phyloP scores from a whole-genome alignment of 257 asterid genomes.

The Linaria vulgaris region DNA sequence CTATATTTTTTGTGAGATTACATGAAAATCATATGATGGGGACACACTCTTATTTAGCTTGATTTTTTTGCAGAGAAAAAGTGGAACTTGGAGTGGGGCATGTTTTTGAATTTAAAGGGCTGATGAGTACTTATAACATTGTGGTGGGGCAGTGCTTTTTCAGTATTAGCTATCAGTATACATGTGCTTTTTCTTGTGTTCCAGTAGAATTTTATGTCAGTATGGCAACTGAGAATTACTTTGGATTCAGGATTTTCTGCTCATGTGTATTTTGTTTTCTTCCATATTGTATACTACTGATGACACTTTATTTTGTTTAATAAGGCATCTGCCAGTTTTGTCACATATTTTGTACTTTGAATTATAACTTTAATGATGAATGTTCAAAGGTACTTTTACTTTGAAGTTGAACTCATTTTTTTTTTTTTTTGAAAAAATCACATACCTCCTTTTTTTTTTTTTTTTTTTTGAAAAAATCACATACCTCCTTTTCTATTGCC shows the following conservation, averaged over 20 bases:
- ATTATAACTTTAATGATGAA: too few relatives aligned
- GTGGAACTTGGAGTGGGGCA: slow-evolving; percentile 21
- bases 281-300: slow-evolving; percentile 18
- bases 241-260: slow-evolving; percentile 26
- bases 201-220: slow-evolving; percentile 15
- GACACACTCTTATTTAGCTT: too few relatives aligned
- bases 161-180: slow-evolving; percentile 17
- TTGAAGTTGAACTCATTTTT: too few relatives aligned
- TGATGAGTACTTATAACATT: slow-evolving; percentile 34
- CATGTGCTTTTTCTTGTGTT: slow-evolving; percentile 23
- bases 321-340: slow-evolving; percentile 44
- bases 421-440: too few relatives aligned
- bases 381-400: too few relatives aligned
- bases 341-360: slow-evolving; percentile 26
- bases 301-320: slow-evolving; percentile 32
- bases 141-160: slow-evolving; percentile 41
- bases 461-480: too few relatives aligned
- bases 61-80: slow-evolving; percentile 43
- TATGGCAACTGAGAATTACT: slow-evolving; percentile 30
- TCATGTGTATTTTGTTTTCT: slow-evolving; percentile 20
- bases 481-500: too few relatives aligned
- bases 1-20: too few relatives aligned
- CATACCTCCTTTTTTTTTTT: too few relatives aligned
- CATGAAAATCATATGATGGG: too few relatives aligned
- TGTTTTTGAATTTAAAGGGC: slow-evolving; percentile 33